Percentiles rank a stretch among this genome's conserved stretches.
These are phyloP conservation scores for Lentinula boryana DNA, from an alignment of 768 basidiomycete genomes.

Conservation along the genomic window DNA sequence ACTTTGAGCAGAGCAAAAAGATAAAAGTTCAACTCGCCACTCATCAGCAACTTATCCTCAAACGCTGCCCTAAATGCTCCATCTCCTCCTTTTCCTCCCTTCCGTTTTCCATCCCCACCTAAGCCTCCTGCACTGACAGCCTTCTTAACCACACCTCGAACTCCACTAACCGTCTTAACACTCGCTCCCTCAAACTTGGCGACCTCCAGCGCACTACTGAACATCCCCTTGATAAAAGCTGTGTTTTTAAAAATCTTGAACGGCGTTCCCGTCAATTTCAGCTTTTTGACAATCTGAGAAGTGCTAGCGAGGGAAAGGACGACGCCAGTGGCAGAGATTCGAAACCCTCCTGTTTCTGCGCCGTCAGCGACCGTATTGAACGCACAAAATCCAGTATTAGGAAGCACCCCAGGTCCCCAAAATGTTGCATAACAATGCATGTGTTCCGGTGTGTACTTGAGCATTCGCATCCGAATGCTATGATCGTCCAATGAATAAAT, in stretches of 20 bases:
- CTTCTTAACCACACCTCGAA: conserved; percentile 96
- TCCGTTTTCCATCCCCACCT: conserved; percentile 86
- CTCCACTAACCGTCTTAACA: conserved; percentile 90
- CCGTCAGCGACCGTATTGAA: conserved; percentile 75
- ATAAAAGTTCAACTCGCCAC: conserved; percentile 52
- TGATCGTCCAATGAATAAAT: conserved; percentile 98
- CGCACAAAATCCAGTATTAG: conserved; percentile 96
- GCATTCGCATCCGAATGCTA: conserved; percentile 96
- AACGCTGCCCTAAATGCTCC: conserved; percentile 96
- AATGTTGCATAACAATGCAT: conserved; percentile 99
- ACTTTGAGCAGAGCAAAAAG: neutral
- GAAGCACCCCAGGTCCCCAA: conserved; percentile 87
- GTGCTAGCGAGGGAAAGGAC: conserved; percentile 91
- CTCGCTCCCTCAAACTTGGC: conserved; percentile 99
- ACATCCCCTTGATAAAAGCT: conserved; percentile 98
- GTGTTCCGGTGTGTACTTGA: conserved; percentile 99
- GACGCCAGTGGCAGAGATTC: conserved; percentile 90
- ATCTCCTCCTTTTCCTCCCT: conserved; percentile 90
- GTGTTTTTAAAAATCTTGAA: conserved; percentile 99
- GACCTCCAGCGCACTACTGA: conserved; percentile 86
- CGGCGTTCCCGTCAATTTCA: conserved; percentile 93
- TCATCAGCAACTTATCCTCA: conserved; percentile 96
- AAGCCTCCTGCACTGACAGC: conserved; percentile 48
- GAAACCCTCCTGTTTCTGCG: conserved; percentile 56
- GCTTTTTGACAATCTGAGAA: conserved; percentile 82